Percentiles rank a stretch among this genome's conserved stretches.
Conservation (phyloP, 73 alveolate genomes). For the Durusdinium trenchii region DNA sequence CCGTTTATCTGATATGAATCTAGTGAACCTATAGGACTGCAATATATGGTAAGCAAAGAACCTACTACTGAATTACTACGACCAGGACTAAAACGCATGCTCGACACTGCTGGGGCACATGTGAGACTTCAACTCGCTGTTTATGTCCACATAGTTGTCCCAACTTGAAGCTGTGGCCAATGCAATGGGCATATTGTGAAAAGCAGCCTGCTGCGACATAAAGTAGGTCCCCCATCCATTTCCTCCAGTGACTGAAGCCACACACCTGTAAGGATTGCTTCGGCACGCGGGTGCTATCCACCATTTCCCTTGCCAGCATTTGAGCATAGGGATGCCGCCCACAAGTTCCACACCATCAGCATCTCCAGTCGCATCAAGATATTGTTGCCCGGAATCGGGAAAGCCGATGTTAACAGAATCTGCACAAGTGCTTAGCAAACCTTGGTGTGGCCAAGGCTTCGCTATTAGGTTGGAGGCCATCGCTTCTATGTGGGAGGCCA, state of each 20-base stretch:
- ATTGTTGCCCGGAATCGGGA: not conserved
- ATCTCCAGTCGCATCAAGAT: not conserved
- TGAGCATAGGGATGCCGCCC: not conserved
- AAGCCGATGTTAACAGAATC: too few species aligned
- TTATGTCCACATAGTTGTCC: not conserved
- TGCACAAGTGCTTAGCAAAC: too few species aligned
- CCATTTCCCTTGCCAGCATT: conserved; percentile 53
- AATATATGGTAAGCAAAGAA: too few species aligned
- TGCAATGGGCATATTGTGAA: conserved; percentile 45
- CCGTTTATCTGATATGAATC: too few species aligned
- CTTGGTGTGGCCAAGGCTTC: too few species aligned
- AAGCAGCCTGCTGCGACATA: conserved; percentile 32
- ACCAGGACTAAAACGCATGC: too few species aligned
- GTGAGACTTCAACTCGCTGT: too few species aligned
- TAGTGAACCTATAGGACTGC: too few species aligned
- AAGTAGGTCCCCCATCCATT: not conserved
- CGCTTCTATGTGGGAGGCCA: too few species aligned
- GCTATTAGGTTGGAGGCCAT: too few species aligned
- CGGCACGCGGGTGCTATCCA: conserved; percentile 63
- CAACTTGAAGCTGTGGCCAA: not conserved
- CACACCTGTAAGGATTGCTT: not conserved
- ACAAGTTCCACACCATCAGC: not conserved
- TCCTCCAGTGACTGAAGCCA: not conserved
- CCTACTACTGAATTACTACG: too few species aligned
- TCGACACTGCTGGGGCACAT: too few species aligned